Percentiles rank a stretch among this genome's conserved stretches.
Conservation (phyloP, 768 basidiomycete genomes). For the Leucocoprinus leucothites region DNA sequence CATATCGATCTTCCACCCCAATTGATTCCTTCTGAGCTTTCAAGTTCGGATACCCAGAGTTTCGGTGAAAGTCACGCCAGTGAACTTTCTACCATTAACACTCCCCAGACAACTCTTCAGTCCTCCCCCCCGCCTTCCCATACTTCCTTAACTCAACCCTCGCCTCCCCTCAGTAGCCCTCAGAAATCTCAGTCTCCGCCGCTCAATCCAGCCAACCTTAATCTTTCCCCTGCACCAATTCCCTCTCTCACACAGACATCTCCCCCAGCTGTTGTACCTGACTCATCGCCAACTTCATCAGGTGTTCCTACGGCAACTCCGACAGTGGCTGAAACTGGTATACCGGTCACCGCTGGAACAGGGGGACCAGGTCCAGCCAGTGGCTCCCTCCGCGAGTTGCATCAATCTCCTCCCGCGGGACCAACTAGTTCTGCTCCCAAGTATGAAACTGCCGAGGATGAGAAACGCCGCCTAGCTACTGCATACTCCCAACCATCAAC, state of each 20-base stretch:
- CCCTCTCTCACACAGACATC: constrained; percentile 19
- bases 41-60: constrained; percentile 71
- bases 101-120: constrained; percentile 22
- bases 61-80: constrained; percentile 83
- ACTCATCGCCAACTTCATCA: constrained; percentile 1
- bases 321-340: constrained; percentile 73
- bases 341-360: constrained; percentile 61
- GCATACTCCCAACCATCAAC: constrained; percentile 31
- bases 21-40: constrained; percentile 48
- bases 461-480: constrained; percentile 56
- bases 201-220: constrained; percentile 31
- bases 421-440: constrained; percentile 21
- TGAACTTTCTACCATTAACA: constrained; percentile 60
- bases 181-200: constrained; percentile 22
- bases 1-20: constrained; percentile 50
- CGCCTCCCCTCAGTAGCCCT: constrained; percentile 7
- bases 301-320: constrained; percentile 32
- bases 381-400: constrained; percentile 58
- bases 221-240: constrained; percentile 37
- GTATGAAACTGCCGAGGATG: constrained; percentile 58
- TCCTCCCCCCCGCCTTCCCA: constrained; percentile 21
- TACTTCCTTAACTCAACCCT: constrained; percentile 15
- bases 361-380: constrained; percentile 63
- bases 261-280: constrained; percentile 16
- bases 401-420: constrained; percentile 31